These are phyloP conservation scores for Phlegmacium glaucopus DNA, from an alignment of 768 basidiomycete species.

Conservation along the genomic window DNA sequence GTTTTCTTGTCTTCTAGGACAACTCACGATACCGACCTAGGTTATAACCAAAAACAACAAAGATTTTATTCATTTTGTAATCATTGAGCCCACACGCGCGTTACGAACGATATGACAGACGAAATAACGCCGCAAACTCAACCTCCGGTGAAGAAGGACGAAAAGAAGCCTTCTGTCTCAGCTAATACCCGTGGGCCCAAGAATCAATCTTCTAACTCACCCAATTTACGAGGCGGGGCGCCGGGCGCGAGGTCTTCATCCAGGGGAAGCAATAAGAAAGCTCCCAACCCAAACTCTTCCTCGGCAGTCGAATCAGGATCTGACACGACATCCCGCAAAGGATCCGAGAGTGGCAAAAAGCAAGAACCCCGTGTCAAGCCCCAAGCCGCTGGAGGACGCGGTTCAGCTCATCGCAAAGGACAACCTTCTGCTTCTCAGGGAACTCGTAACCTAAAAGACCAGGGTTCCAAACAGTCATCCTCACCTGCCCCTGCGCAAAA, in stretches of 20 bases:
- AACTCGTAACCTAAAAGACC: conserved; percentile 46
- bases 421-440: conserved; percentile 58
- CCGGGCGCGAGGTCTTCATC: conserved; percentile 58
- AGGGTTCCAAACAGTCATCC: conserved; percentile 42
- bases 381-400: conserved; percentile 45
- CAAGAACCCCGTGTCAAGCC: conserved; percentile 55
- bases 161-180: conserved; percentile 57
- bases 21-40: conserved; percentile 10
- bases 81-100: conserved; percentile 40
- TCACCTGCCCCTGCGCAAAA: conserved; percentile 49
- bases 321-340: conserved; percentile 63
- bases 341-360: conserved; percentile 51
- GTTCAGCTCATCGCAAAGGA: conserved; percentile 50
- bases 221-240: conserved; percentile 40
- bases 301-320: conserved; percentile 64
- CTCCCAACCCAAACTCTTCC: conserved; percentile 34
- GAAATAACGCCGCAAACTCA: conserved; percentile 61
- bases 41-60: conserved; percentile 26
- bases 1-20: conserved; percentile 4
- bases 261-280: conserved; percentile 63
- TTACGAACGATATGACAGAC: conserved; percentile 90
- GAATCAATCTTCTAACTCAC: conserved; percentile 52
- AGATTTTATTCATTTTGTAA: conserved; percentile 49
- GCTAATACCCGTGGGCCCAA: conserved; percentile 54
- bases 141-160: conserved; percentile 63